Percentiles rank a stretch among this genome's conserved stretches.
phyloP scores from a whole-genome alignment of 805 yeast species.

The Maudiozyma bulderi region DNA sequence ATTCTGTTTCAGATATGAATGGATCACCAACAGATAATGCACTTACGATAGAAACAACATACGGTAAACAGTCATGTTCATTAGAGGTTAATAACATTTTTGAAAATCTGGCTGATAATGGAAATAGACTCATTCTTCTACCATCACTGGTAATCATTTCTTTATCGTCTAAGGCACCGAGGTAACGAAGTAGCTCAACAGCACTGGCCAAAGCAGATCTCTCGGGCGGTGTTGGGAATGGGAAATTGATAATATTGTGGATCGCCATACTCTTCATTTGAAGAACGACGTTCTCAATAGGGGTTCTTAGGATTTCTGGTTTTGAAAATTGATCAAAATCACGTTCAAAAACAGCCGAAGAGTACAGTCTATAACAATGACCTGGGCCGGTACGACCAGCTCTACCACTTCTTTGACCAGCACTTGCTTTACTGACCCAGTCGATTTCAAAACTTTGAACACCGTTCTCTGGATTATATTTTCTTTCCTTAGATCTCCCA shows the following conservation, averaged over 20 bases:
- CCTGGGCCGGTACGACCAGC: conserved; percentile 99
- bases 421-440: conserved; percentile 93
- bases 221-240: conserved; percentile 92
- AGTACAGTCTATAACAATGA: conserved; percentile 83
- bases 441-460: conserved; percentile 86
- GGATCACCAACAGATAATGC: conserved; percentile 93
- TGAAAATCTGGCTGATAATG: conserved; percentile 87
- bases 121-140: conserved; percentile 77
- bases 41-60: conserved; percentile 84
- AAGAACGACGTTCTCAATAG: conserved; percentile 90
- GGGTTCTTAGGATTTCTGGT: conserved; percentile 92
- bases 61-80: conserved; percentile 77
- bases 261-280: conserved; percentile 97
- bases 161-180: conserved; percentile 64
- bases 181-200: conserved; percentile 50
- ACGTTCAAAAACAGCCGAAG: conserved; percentile 87
- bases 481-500: conserved; percentile 87
- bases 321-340: conserved; percentile 73
- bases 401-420: conserved; percentile 92
- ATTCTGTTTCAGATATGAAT: conserved; percentile 62
- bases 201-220: conserved; percentile 51
- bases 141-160: conserved; percentile 69
- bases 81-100: conserved; percentile 83
- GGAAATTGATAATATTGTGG: conserved; percentile 80
- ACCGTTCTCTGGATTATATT: conserved; percentile 70